Base-by-base conservation (phyloP, 140 eudicot genomes). In the Ambrosia hybrid region DNA sequence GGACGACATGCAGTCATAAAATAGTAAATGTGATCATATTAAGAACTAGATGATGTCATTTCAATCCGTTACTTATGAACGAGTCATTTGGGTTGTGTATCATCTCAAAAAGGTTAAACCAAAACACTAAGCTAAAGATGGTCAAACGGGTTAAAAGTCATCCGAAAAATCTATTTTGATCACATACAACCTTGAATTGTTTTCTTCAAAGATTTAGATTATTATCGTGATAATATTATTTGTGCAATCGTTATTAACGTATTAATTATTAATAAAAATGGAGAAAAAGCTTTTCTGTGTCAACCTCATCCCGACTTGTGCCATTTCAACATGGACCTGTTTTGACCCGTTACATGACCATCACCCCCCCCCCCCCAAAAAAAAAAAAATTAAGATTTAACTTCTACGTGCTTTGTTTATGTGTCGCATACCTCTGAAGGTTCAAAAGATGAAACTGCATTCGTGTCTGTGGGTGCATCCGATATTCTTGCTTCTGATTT, bases 401-500 rank as follows among this genome's bases (percentile, higher is more conserved):
- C 69, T 64, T 45, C 46, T 21, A 55, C 39, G 43, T 17, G 57
- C 58, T 68, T 33, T 33, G 7, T 2, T 72, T 34, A 7, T 1
- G 10, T 14, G 7, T 15, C 37, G 14, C 70, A 67, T 86, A 92
- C 98, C 95, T 92, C 87, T 6, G 78, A 60, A n/a, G 83, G 57
- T 15, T 74, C 77, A 51, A 70, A 49, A 48, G 88, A 74, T 34
- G 95, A 69, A 39, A 51, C n/a, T 14, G 80, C 38, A 75, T 69
- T 79, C 51, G 70, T 83, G 72, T 85, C 97, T 3, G 59, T 71
- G 11, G 88, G 84, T 62, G 81, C 82, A 10, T 93, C 96, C 26
- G 82, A 72, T 60, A 87, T 78, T 78, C 98, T 78, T 55, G 94
- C 96, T 84, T 93, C 98, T 51, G 98, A 93, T 90, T 88, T 90